Conservation (phyloP, 2,329 filamentous ascomycete genomes). For the Hyphodiscus sp. region DNA sequence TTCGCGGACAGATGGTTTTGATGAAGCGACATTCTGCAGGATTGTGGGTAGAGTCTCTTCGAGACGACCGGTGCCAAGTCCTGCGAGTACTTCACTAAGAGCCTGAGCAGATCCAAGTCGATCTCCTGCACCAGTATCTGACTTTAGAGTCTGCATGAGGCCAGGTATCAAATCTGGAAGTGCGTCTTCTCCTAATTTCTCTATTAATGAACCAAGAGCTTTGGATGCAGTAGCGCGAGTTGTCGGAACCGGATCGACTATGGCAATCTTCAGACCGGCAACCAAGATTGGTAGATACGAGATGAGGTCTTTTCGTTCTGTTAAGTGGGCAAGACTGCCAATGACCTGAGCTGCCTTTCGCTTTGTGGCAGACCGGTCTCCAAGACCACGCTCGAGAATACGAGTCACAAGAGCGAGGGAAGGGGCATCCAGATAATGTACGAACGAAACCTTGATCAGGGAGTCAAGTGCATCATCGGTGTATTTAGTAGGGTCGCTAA, state of each 20-base stretch:
- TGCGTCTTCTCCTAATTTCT: constrained; percentile 95
- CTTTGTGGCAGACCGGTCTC: constrained; percentile 89
- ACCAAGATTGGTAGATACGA: constrained; percentile 88
- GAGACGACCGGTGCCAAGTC: constrained; percentile 82
- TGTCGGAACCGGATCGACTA: constrained; percentile 92
- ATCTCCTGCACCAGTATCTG: constrained; percentile 93
- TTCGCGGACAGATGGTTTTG: constrained; percentile 84
- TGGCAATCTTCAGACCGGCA: constrained; percentile 78
- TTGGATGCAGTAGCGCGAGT: constrained; percentile 95
- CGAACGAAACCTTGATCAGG: constrained; percentile 95
- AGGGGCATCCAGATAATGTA: constrained; percentile 96
- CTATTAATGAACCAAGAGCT: constrained; percentile 90
- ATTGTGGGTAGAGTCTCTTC: constrained; percentile 97
- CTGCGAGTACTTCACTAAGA: constrained; percentile 91
- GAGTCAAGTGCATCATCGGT: constrained; percentile 91
- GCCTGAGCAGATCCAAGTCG: constrained; percentile 94
- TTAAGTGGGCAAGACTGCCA: constrained; percentile 92
- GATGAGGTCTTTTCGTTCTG: constrained; percentile 89
- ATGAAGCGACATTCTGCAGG: constrained; percentile 88
- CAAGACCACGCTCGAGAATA: constrained; percentile 86
- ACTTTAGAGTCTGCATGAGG: constrained; percentile 95
- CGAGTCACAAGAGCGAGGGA: constrained; percentile 92
- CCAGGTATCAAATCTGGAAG: constrained; percentile 95
- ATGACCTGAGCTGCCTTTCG: constrained; percentile 96
- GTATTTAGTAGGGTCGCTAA: constrained; percentile 95